Percentiles rank a stretch among this genome's conserved stretches.
These are phyloP conservation scores for Zymoseptoria pseudotritici DNA, from an alignment of 2,329 filamentous ascomycete genomes.

Conservation along the genomic window DNA sequence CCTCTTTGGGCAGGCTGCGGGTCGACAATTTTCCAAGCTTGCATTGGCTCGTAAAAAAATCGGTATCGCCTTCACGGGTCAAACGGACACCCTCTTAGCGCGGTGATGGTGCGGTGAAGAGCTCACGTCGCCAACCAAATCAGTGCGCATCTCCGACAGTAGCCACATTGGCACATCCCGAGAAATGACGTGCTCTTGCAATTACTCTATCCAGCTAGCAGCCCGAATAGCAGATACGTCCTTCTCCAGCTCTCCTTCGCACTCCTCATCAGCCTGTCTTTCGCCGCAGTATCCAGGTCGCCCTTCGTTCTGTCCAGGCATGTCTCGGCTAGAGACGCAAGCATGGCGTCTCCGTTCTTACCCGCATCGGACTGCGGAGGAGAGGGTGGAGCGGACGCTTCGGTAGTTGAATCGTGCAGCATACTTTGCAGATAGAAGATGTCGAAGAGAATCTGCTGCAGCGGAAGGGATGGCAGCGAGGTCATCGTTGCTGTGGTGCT, in stretches of 20 bases:
- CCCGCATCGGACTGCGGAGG: neutral
- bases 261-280: constrained; percentile 52
- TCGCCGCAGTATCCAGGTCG: constrained; percentile 41
- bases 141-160: neutral
- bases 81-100: neutral
- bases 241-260: constrained; percentile 76
- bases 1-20: neutral
- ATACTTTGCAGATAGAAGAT: constrained; percentile 34
- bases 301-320: constrained; percentile 35
- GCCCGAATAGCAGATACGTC: constrained; percentile 72
- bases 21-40: neutral
- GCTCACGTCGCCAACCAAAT: neutral
- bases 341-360: constrained; percentile 5
- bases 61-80: neutral
- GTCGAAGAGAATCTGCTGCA: constrained; percentile 39
- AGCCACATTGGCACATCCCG: neutral
- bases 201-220: constrained; percentile 44
- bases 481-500: neutral
- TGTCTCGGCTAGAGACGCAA: constrained; percentile 27
- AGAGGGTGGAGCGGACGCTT: neutral
- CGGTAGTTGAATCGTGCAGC: neutral
- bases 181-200: neutral
- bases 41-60: neutral
- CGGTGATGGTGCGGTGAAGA: neutral
- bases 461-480: neutral